Conservation (phyloP, 2,329 filamentous ascomycete species). For the Trichoderma pleuroti region DNA sequence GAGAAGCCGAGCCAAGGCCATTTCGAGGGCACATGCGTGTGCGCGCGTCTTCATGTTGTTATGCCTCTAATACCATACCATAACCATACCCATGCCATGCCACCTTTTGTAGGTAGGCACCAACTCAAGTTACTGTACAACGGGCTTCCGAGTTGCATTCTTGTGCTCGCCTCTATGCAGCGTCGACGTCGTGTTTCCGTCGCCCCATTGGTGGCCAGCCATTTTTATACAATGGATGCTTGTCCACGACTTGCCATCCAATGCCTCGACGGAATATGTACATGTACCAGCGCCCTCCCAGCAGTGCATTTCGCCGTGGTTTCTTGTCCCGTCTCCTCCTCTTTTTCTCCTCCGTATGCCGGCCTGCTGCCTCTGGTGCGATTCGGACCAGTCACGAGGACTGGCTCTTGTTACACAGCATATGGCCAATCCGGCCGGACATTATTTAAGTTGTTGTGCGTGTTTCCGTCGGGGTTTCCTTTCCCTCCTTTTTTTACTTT, state of each 20-base stretch:
- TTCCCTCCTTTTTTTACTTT: neutral
- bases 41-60: neutral
- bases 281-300: neutral
- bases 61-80: neutral
- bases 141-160: neutral
- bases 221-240: neutral
- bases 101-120: neutral
- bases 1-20: neutral
- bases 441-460: slow-evolving; percentile 8
- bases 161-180: neutral
- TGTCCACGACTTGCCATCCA: neutral
- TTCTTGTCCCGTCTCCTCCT: neutral
- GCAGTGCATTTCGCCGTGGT: neutral
- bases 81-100: neutral
- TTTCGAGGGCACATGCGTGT: neutral
- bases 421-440: neutral
- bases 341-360: neutral
- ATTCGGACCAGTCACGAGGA: slow-evolving; percentile 8
- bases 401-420: slow-evolving; percentile 13
- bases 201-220: neutral
- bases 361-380: neutral
- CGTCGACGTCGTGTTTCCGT: neutral
- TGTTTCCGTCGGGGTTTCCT: neutral
- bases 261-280: neutral
- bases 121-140: neutral